Evolutionary conservation across 2,329 filamentous ascomycete species (phyloP).

Genomic region (Aspergillus sp.): DNA sequence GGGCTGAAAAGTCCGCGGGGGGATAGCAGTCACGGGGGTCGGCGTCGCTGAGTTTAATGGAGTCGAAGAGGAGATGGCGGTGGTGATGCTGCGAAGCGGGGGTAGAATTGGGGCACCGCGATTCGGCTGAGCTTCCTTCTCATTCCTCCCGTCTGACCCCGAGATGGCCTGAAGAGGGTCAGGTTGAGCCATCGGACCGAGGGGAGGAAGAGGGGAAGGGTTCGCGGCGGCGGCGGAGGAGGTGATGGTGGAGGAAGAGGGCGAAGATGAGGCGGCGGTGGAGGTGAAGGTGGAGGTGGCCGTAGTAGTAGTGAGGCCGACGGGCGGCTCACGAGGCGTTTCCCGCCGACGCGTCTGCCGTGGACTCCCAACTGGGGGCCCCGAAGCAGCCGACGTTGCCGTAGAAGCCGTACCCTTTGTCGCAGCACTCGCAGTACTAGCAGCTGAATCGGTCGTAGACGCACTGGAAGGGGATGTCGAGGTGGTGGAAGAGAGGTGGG

Average conservation of each 20-base stretch:
- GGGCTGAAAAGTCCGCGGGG: constrained; percentile 1
- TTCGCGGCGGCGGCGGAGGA: background rate
- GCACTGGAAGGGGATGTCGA: background rate
- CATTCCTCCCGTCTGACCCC: background rate
- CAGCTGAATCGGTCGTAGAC: background rate
- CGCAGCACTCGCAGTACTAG: constrained; percentile 1
- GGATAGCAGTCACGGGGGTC: background rate
- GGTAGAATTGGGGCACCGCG: constrained; percentile 7
- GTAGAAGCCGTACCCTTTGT: constrained; percentile 18
- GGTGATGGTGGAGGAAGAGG: constrained; percentile 4
- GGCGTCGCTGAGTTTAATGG: constrained; percentile 11
- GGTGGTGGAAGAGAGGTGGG: background rate
- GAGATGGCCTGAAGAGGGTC: background rate
- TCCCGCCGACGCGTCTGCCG: background rate
- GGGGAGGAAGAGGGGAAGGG: background rate
- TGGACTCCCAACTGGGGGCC: background rate
- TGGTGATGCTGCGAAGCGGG: constrained; percentile 17
- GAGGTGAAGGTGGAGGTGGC: background rate
- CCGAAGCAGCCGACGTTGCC: background rate
- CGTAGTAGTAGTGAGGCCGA: constrained; percentile 7
- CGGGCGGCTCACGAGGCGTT: background rate
- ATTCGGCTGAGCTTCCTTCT: constrained; percentile 15
- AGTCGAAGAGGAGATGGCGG: background rate
- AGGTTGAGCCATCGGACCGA: background rate
- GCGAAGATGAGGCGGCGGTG: background rate